Evolutionary conservation across 768 basidiomycete genomes (phyloP).

Genomic region (Obba rivulosa): DNA sequence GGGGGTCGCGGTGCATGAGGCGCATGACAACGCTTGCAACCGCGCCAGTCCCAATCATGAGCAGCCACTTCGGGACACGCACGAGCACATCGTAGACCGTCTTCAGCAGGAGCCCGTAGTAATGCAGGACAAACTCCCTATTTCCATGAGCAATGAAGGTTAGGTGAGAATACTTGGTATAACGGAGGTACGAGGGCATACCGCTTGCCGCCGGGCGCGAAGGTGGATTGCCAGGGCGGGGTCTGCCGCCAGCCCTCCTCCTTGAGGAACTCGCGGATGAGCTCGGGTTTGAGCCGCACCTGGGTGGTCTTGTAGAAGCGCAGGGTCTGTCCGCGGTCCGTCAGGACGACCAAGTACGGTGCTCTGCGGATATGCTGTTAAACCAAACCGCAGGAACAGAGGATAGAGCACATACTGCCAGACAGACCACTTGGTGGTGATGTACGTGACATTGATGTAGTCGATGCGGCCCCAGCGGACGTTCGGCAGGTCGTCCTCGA

Average conservation of each 20-base stretch:
- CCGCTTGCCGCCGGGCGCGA: constrained; percentile 75
- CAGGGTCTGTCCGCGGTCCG: constrained; percentile 69
- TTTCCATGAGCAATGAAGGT: too few species aligned
- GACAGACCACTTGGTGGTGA: constrained; percentile 83
- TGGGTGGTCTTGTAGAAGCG: constrained; percentile 72
- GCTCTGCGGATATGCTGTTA: constrained; percentile 42
- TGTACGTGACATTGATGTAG: constrained; percentile 75
- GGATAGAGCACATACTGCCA: constrained; percentile 72
- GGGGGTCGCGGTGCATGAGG: constrained; percentile 44
- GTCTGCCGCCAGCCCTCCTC: constrained; percentile 57
- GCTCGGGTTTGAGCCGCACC: constrained; percentile 53
- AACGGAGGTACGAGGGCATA: constrained; percentile 28
- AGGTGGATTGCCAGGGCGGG: constrained; percentile 65
- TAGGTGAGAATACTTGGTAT: too few species aligned
- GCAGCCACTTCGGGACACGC: constrained; percentile 64
- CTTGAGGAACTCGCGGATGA: constrained; percentile 61
- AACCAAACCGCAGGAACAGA: not conserved
- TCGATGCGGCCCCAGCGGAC: constrained; percentile 84
- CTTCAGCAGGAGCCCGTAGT: constrained; percentile 44
- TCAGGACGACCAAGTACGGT: constrained; percentile 66
- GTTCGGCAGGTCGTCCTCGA: constrained; percentile 58
- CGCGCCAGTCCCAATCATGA: constrained; percentile 61
- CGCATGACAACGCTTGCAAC: constrained; percentile 64
- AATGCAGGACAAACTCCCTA: constrained; percentile 68
- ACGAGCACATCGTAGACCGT: constrained; percentile 47